Evolutionary conservation across 768 basidiomycete species (phyloP), one percentile per base, ranked within the genome.

Genomic region (Rhizopogon salebrosus): DNA sequence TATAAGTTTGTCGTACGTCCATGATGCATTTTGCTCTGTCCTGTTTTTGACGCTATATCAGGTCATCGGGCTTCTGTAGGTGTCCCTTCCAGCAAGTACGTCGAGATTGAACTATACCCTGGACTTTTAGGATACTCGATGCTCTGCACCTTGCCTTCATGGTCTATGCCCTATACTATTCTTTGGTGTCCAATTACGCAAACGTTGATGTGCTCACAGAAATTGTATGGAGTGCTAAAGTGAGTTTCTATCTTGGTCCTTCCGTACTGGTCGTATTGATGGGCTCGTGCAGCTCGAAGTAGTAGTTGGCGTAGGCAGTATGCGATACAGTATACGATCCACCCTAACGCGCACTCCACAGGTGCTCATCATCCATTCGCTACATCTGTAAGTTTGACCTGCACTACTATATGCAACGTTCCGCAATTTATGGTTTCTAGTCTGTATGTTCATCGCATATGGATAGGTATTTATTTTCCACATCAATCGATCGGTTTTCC

Each of bases 101-200:
- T 38, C 26, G 22, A n/a, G 16, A 36, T 22, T 26, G 23, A 9
- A 36, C 6, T n/a, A 3, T n/a, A 24, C 31, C 20, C 13, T 2
- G 18, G 23, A 13, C 13, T 0, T 20, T 26, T 37, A 74, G 74
- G 72, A 20, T 66, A 5, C 60, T 74, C 13, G 72, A 73, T 56
- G 65, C 65, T 8, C 46, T 71, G 16, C 71, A 73, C 31, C 56
- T 72, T 22, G 64, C 62, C 0, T 60, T 74, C 14, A 57, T 70
- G 23, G 64, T 69, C 3, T 69, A 72, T 51, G 60, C 60, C 26
- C 35, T 73, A 14, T 74, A 75, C 56, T 66, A 60, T 56, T 74
- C 72, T 60, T 49, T 70, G 36, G 64, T 75, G 38, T 60, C 58
- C 9, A 73, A 69, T 38, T 71, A 64, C 45, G 60, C 49, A 27